Evolutionary conservation across 441 rosid genomes (phyloP), one percentile per base, ranked within the genome.

Genomic region (Rhodomyrtus psidioides): DNA sequence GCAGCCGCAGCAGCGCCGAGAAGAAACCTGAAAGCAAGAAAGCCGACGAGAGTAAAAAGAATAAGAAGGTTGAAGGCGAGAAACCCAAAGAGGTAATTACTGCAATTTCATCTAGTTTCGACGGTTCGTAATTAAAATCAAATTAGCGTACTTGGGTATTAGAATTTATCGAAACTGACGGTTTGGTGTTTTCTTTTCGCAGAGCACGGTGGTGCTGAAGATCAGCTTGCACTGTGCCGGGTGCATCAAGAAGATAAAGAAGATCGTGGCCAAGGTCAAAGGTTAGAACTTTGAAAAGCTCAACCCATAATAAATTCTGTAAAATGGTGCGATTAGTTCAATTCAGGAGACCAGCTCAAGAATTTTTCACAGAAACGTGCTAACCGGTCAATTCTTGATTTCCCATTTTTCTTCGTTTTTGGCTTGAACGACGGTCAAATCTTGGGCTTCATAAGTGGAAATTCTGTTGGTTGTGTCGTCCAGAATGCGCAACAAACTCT

Each of bases 121-220:
- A 42, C 53, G 85, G 76, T 42, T 39, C 23, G 8, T 13, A 83
- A 24, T 7, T 34, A 30, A 62, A n/a, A 74, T 8, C 2, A 21
- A 28, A 51, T 53, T 60, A 54, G 42, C 21, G 13, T 17, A 21
- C 17, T 6, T 39, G 23, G 23, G 24, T 24, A 9, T 54, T 21
- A 9, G 57, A 30, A 44, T 39, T 39, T 3, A 34, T 42, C 57
- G 51, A n/a, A 26, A 42, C 56, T 53, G 65, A 34, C 16, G 55
- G 53, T 26, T 6, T 17, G 21, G 12, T 46, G 9, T 4, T 84
- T 84, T 58, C 24, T 59, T 51, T 86, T 58, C 17, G 42, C 87
- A 86, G 87, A 86, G 58, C 28, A 83, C 85, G 76, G 88, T 54
- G 59, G 88, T 83, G 55, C 79, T 86, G 86, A 86, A 83, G 59